Evolutionary conservation across 768 basidiomycete species (phyloP).

Genomic region (Podaxis sp.): DNA sequence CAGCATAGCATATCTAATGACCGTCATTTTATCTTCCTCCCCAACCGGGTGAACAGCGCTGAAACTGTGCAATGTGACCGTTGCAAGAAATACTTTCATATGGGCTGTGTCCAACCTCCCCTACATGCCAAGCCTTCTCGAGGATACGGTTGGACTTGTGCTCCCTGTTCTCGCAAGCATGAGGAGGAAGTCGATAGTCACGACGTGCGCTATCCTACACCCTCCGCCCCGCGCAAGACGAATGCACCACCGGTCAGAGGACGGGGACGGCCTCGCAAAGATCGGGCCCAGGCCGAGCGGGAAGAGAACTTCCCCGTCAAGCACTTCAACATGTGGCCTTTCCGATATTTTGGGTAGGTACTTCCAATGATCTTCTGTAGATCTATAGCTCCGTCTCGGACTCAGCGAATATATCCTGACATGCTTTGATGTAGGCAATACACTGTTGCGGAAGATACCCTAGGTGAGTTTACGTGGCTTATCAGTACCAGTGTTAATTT

Average conservation of each 20-base stretch:
- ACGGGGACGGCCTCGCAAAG: conserved; percentile 77
- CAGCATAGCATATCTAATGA: conserved; percentile 9
- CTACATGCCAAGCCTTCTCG: conserved; percentile 88
- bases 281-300: conserved; percentile 67
- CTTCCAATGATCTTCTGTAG: conserved; percentile 9
- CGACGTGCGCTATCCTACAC: conserved; percentile 60
- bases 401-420: conserved; percentile 5
- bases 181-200: conserved; percentile 84
- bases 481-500: background rate
- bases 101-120: conserved; percentile 92
- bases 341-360: conserved; percentile 94
- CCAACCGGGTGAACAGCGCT: conserved; percentile 40
- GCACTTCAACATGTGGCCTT: conserved; percentile 90
- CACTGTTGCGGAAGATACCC: conserved; percentile 88
- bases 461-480: conserved; percentile 50
- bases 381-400: conserved; percentile 15
- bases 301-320: conserved; percentile 79
- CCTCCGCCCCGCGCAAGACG: conserved; percentile 49
- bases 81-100: conserved; percentile 94
- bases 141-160: conserved; percentile 98
- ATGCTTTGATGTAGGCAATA: conserved; percentile 58
- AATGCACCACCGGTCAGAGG: conserved; percentile 74
- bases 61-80: conserved; percentile 89
- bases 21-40: conserved; percentile 15
- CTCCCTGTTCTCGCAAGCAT: conserved; percentile 85